phyloP scores from a whole-genome alignment of 371 early-diverging fungal species.

The Fennellomyces sp. region DNA sequence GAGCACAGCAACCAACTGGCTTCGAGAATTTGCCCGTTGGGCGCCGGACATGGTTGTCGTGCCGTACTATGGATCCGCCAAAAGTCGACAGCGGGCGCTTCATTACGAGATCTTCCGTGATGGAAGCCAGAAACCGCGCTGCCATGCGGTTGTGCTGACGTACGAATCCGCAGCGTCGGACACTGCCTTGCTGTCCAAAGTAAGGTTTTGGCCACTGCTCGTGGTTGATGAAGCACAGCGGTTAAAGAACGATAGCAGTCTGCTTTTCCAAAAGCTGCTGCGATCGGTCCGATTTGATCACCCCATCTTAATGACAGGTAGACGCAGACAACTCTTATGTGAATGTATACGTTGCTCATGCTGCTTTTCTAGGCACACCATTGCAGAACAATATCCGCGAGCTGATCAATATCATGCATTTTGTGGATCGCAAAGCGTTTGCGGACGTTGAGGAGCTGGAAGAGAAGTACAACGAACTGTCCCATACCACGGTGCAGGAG shows the following conservation, averaged over 20 bases:
- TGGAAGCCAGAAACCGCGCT: constrained; percentile 43
- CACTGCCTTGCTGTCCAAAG: constrained; percentile 48
- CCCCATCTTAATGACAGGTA: constrained; percentile 74
- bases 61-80: constrained; percentile 53
- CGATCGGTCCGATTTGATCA: constrained; percentile 49
- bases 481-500: constrained; percentile 38
- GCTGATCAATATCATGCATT: constrained; percentile 77
- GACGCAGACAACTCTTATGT: not conserved
- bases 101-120: constrained; percentile 65
- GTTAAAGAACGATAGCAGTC: constrained; percentile 77
- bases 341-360: not conserved
- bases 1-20: constrained; percentile 82
- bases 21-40: constrained; percentile 81
- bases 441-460: constrained; percentile 54
- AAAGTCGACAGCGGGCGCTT: constrained; percentile 54
- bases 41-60: constrained; percentile 69
- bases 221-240: constrained; percentile 91
- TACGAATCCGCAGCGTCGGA: constrained; percentile 72
- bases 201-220: constrained; percentile 63
- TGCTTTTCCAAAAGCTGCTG: constrained; percentile 73
- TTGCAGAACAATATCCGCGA: constrained; percentile 80
- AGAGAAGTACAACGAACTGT: constrained; percentile 53
- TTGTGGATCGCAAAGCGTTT: constrained; percentile 65
- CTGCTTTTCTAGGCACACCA: constrained; percentile 60
- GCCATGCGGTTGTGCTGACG: constrained; percentile 82